A percentile compares a stretch with the other conserved stretches of the same genome.
Conservation (phyloP, 192 early-diverging fungal species). For the Martensiomyces pterosporus region DNA sequence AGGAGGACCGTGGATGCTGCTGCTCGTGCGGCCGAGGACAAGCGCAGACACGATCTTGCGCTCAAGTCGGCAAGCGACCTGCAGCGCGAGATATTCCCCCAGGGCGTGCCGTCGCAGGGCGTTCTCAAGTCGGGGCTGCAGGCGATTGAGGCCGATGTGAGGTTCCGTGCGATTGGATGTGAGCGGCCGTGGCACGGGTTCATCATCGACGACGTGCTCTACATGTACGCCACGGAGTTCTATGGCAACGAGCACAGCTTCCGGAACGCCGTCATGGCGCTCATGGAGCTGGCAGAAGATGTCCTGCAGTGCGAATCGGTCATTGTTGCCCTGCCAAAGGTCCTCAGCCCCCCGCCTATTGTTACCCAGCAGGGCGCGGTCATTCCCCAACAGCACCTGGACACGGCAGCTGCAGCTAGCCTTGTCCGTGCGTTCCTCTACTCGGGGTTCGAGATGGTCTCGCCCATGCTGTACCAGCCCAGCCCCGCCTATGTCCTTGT, state of each 20-base stretch:
- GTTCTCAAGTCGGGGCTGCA: constrained; percentile 22
- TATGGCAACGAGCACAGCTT: constrained; percentile 28
- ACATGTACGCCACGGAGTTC: constrained; percentile 25
- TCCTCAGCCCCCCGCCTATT: neutral
- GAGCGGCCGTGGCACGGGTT: constrained; percentile 39
- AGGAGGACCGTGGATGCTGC: neutral
- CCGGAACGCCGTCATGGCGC: constrained; percentile 38
- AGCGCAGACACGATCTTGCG: constrained; percentile 4
- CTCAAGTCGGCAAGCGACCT: constrained; percentile 25
- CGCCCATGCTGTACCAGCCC: constrained; percentile 56
- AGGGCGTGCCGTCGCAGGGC: constrained; percentile 44
- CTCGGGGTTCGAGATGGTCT: constrained; percentile 59
- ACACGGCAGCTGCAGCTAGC: constrained; percentile 19
- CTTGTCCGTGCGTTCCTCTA: constrained; percentile 63
- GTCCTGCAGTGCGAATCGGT: constrained; percentile 31
- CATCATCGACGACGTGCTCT: constrained; percentile 36
- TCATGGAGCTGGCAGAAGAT: constrained; percentile 52
- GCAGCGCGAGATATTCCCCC: constrained; percentile 38
- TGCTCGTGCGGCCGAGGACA: too few relatives aligned
- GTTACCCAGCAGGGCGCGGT: too few relatives aligned
- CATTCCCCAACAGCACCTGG: too few relatives aligned
- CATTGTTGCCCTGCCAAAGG: constrained; percentile 36
- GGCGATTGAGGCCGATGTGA: constrained; percentile 18
- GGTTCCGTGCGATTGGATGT: constrained; percentile 12
- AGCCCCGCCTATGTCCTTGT: constrained; percentile 52